These are phyloP conservation scores for Corylus americana DNA, from an alignment of 306 rosid species.

Conservation along the genomic window DNA sequence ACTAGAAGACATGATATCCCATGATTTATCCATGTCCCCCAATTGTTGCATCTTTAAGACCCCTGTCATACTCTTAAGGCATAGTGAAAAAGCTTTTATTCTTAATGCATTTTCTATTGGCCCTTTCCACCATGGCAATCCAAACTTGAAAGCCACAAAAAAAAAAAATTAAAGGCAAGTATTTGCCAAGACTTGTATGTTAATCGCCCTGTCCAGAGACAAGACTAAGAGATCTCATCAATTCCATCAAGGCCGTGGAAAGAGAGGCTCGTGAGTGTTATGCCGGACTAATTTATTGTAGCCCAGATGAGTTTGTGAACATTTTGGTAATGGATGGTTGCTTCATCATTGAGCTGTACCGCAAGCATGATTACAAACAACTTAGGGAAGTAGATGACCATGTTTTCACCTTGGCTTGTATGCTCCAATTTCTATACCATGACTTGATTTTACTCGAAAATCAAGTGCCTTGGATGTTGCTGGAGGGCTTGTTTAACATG, in stretches of 20 bases:
- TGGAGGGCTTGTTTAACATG: not conserved
- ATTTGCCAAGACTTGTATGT: not conserved
- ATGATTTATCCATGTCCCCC: not conserved
- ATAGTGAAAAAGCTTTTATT: not conserved
- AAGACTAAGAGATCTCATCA: not conserved
- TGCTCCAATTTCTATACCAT: slow-evolving; percentile 7
- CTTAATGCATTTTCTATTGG: slow-evolving; percentile 23
- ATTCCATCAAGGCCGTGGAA: not conserved
- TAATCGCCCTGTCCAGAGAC: not conserved
- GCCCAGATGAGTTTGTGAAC: not conserved
- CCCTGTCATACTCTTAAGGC: not conserved
- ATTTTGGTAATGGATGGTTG: slow-evolving; percentile 38
- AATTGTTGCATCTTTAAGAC: slow-evolving; percentile 27
- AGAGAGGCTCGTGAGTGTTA: not conserved
- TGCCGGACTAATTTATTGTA: not conserved
- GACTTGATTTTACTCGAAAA: slow-evolving; percentile 19
- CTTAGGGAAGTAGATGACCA: slow-evolving; percentile 3
- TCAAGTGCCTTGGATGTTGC: slow-evolving; percentile 19
- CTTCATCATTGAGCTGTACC: slow-evolving; percentile 28
- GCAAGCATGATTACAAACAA: not conserved
- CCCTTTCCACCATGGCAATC: slow-evolving; percentile 6
- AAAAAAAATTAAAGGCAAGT: slow-evolving; percentile 10
- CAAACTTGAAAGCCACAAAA: not conserved
- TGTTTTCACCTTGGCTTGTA: not conserved
- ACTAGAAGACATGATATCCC: not conserved